Evolutionary conservation across 805 yeast genomes (phyloP), one percentile per base, ranked within the genome.

Genomic region (Komagataella pastoris): DNA sequence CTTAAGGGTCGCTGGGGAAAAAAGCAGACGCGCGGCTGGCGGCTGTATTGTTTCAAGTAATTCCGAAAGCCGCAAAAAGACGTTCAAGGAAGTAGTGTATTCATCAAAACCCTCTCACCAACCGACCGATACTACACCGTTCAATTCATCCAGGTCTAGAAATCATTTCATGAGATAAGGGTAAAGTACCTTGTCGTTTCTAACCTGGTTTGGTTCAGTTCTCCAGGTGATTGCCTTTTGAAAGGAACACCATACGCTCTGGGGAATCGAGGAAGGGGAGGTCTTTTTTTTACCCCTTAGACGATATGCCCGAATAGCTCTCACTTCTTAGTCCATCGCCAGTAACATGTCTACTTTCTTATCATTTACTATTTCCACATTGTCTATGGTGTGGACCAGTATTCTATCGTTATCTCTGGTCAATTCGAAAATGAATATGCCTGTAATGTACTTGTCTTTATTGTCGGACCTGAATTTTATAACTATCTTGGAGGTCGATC

Each of bases 361-460:
- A n/a, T 66, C 66, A 47, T 63, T 72, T 57, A 78, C 64, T 47
- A 82, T 69, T 54, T 82, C 83, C 52, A 85, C 71, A 57, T 81
- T 75, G 57, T 85, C 91, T 36, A 85, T 72, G 2, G 85, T 80
- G 59, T 83, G 87, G 4, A 80, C 86, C 6, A 70, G 48, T 40
- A 85, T 76, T 54, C 69, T 61, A 53, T 76, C 73, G 59, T 81
- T 80, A n/a, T 68, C 66, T 21, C 72, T 72, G 58, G 74, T 78
- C 53, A 85, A 68, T 59, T 84, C 90, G 59, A 83, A 83, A 6
- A 82, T 71, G 58, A 84, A 84, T 2, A 80, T 62, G 1, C 90
- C 91, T 43, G 65, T 59, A 18, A 72, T 46, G 45, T 12, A 21
- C 21, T 18, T 46, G 24, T 46, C 30, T 14, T 24, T 24, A 5